A percentile compares a stretch with the other conserved stretches of the same genome.
phyloP scores from a whole-genome alignment of 257 asterid species.

The Cordia subcordata region DNA sequence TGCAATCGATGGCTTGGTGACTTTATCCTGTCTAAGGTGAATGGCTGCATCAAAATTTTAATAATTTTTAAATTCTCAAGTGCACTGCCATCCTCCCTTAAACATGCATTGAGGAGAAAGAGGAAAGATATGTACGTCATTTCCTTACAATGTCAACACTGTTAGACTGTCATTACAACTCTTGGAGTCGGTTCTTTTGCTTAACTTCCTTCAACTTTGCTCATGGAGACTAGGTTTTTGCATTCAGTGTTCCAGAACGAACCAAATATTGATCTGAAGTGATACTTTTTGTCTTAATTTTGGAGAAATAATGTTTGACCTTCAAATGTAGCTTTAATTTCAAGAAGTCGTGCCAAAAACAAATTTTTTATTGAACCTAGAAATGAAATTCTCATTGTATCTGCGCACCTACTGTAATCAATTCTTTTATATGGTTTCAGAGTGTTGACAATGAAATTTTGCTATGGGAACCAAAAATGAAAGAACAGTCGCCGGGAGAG shows the following conservation, averaged over 20 bases:
- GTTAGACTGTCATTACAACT: background rate
- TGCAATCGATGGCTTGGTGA: slow-evolving; percentile 97
- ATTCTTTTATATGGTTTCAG: slow-evolving; percentile 36
- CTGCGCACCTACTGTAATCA: background rate
- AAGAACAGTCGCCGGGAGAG: slow-evolving; percentile 97
- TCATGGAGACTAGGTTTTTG: background rate
- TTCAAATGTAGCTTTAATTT: background rate
- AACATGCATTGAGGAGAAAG: no score
- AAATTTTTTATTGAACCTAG: no score
- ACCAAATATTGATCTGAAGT: background rate
- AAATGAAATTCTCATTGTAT: background rate
- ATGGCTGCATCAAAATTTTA: background rate
- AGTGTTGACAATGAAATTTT: slow-evolving; percentile 96
- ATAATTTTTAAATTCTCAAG: no score
- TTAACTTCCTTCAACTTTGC: background rate
- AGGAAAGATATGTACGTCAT: no score
- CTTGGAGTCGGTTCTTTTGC: background rate
- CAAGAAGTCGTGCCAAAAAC: no score
- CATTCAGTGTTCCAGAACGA: background rate
- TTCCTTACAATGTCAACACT: no score
- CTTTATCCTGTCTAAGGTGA: slow-evolving; percentile 89
- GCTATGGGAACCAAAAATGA: slow-evolving; percentile 96
- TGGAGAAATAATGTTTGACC: background rate
- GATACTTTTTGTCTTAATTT: background rate
- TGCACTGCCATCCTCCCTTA: background rate